Base-by-base conservation (phyloP, 352 stramenopile species). In the Pythium apleroticum region DNA sequence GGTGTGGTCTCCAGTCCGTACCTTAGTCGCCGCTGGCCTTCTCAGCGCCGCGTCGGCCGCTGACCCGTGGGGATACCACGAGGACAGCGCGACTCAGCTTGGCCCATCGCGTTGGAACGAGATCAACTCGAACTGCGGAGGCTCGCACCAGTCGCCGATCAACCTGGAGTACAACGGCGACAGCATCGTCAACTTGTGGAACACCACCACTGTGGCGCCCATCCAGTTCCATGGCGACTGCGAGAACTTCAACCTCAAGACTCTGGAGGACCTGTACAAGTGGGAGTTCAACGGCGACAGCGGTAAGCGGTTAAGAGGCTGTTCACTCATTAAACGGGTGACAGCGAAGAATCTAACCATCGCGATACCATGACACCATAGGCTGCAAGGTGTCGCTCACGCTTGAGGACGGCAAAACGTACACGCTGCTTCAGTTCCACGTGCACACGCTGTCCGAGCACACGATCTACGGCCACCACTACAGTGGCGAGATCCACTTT, bases 401-500 rank as follows among this genome's bases (percentile, higher is more conserved):
- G 48, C 78, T 86, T 33, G 67, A 78, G 45, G 58, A 76, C 28
- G 73, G 52, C 24, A 73, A 74, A 31, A 74, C 69, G 30, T 89
- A 87, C 52, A 65, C 68, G 39, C 63, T 90, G n/a, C 59, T 59
- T n/a, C 76, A 90, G 60, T 90, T 88, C 66, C 80, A 89, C 66
- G 39, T 84, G 20, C 80, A 89, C 72, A 71, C 74, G 27, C 75
- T 72, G 30, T 85, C 77, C 14, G 80, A 89, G 68, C 80, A 89
- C 71, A 86, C 75, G 20, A 48, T 89, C 24, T 73, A 86, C 57
- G 77, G 72, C 25, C 72, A 82, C 28, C 41, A 76, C 25, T 65
- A 80, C 41, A 76, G 73, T 28, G 80, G 69, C 33, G 77, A 86
- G 60, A 76, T 86, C 43, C 80, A 89, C 71, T 89, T 89, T 60